Evolutionary conservation across 2,329 filamentous ascomycete species (phyloP).

Genomic region (Aureobasidium sp.): DNA sequence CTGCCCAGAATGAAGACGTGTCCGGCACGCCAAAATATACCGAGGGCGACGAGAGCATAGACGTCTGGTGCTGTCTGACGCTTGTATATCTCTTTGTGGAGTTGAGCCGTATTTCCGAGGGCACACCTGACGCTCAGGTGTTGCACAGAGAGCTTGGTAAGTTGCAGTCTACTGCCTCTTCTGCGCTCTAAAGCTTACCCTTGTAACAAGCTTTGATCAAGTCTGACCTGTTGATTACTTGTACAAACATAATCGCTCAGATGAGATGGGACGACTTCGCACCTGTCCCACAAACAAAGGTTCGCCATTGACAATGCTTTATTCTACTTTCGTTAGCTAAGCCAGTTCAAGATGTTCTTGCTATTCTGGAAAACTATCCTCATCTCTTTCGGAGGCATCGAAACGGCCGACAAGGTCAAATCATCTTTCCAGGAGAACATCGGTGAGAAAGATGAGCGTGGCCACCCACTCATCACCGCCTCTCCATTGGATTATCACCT

Average conservation of each 20-base stretch:
- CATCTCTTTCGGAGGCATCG: constrained; percentile 72
- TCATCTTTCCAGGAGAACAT: constrained; percentile 51
- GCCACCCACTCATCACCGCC: constrained; percentile 77
- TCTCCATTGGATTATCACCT: constrained; percentile 94
- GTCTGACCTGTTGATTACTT: constrained; percentile 63
- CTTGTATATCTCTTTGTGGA: constrained; percentile 45
- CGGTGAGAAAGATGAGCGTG: constrained; percentile 50
- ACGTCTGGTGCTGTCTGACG: constrained; percentile 45
- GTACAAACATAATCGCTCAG: constrained; percentile 54
- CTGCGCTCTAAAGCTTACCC: not conserved
- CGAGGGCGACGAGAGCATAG: constrained; percentile 29
- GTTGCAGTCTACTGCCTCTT: not conserved
- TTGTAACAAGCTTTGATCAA: constrained; percentile 20
- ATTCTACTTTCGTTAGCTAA: constrained; percentile 20
- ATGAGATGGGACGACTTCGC: constrained; percentile 53
- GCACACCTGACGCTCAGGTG: constrained; percentile 21
- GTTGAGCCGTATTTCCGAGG: constrained; percentile 32
- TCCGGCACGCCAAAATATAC: not conserved
- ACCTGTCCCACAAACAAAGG: constrained; percentile 47
- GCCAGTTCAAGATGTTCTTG: constrained; percentile 56
- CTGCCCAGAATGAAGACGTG: constrained; percentile 5
- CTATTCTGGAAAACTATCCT: constrained; percentile 89
- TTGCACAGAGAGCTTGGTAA: constrained; percentile 24
- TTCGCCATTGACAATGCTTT: constrained; percentile 18
- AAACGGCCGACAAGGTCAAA: constrained; percentile 69